Percentiles rank a stretch among this genome's conserved stretches.
Conservation (phyloP, 306 rosid species). For the Adenanthera pavonina region DNA sequence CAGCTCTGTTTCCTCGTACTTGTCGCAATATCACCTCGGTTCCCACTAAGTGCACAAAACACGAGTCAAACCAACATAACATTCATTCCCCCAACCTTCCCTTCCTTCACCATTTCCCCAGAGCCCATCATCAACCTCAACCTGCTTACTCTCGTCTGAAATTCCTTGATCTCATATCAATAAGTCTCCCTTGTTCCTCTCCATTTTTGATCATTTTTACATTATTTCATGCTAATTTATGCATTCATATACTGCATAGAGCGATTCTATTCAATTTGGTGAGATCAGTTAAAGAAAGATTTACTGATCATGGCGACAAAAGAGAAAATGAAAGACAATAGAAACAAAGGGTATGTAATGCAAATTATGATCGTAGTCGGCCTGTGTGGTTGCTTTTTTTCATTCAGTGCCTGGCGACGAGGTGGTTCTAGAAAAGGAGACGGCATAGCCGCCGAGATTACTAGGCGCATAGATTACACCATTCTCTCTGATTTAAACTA, state of each 20-base stretch:
- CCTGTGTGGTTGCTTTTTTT: neutral
- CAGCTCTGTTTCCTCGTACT: neutral
- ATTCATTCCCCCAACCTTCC: neutral
- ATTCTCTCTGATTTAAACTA: neutral
- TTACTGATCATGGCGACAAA: neutral
- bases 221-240: neutral
- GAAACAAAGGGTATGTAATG: neutral
- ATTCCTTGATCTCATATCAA: neutral
- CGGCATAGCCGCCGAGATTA: neutral
- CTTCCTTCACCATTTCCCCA: neutral
- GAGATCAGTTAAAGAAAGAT: neutral
- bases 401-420: neutral
- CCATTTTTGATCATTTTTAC: too few relatives aligned
- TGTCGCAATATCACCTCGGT: slow-evolving; percentile 5
- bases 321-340: slow-evolving; percentile 1
- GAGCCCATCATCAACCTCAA: neutral
- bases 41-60: neutral
- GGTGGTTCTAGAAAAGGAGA: slow-evolving; percentile 19
- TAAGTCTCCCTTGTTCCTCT: neutral
- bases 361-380: neutral
- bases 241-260: too few relatives aligned
- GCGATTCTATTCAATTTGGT: neutral
- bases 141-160: neutral
- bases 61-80: neutral
- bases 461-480: neutral